These are phyloP conservation scores for Tuber borchii DNA, from an alignment of 495 filamentous ascomycete genomes.

Conservation along the genomic window DNA sequence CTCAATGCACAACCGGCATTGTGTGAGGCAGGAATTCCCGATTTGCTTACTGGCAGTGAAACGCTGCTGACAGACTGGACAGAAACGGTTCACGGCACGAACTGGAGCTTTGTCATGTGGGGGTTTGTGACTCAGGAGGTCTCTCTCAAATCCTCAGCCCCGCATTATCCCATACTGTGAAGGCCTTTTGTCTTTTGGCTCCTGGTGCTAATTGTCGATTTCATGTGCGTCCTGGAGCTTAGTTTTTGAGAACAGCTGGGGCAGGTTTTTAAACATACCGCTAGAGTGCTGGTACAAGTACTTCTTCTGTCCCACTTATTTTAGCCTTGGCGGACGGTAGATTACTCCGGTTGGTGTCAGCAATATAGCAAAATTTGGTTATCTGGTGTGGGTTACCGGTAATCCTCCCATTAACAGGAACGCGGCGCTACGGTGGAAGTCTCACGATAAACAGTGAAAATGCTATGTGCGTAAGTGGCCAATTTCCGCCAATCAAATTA, in stretches of 20 bases:
- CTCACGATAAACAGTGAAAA: background rate
- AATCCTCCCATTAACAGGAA: background rate
- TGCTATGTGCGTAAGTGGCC: background rate
- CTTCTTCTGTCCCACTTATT: background rate
- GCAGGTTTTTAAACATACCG: background rate
- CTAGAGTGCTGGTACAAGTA: no score
- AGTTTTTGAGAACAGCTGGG: background rate
- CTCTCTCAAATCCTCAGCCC: background rate
- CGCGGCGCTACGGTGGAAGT: background rate
- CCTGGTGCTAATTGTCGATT: background rate
- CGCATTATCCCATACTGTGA: background rate
- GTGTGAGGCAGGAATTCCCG: background rate
- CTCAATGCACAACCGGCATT: background rate
- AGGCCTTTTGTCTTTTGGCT: background rate
- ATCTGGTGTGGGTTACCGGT: background rate
- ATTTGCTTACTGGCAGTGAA: background rate
- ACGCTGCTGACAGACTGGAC: background rate
- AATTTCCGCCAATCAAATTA: background rate
- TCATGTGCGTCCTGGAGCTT: background rate
- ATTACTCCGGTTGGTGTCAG: conserved; percentile 2
- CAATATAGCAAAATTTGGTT: background rate
- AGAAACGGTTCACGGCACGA: background rate
- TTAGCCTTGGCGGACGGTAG: background rate
- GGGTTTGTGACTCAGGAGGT: background rate
- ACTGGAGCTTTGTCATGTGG: background rate